These are phyloP conservation scores for Penicillium angulare DNA, from an alignment of 495 filamentous ascomycete species.

Conservation along the genomic window DNA sequence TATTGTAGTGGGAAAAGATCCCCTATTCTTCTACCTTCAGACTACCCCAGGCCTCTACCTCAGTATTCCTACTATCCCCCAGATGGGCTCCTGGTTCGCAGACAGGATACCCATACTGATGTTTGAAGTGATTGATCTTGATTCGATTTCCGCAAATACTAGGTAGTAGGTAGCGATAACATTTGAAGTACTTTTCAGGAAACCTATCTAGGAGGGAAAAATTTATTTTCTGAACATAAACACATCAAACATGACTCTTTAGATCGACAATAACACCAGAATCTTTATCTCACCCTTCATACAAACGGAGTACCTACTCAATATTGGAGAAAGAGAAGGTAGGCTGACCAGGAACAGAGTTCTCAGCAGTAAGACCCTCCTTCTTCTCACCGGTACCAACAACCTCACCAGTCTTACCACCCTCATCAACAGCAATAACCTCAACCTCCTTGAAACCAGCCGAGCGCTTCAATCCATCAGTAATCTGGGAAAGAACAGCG, in stretches of 20 bases:
- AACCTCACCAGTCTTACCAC: slow-evolving; percentile 62
- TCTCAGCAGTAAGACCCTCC: slow-evolving; percentile 57
- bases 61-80: too few species aligned
- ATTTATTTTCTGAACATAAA: slow-evolving; percentile 27
- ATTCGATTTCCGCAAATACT: too few species aligned
- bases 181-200: too few species aligned
- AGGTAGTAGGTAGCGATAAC: too few species aligned
- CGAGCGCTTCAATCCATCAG: slow-evolving; percentile 57
- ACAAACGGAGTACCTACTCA: slow-evolving; percentile 18
- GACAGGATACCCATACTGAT: too few species aligned
- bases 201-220: too few species aligned
- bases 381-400: slow-evolving; percentile 55
- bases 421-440: slow-evolving; percentile 66
- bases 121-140: too few species aligned
- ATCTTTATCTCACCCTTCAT: background rate
- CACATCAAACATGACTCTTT: slow-evolving; percentile 26
- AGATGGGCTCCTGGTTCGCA: too few species aligned
- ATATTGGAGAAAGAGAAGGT: slow-evolving; percentile 79
- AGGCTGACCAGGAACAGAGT: slow-evolving; percentile 75
- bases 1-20: too few species aligned
- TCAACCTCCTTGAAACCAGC: slow-evolving; percentile 63
- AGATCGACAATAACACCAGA: slow-evolving; percentile 5
- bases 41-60: too few species aligned
- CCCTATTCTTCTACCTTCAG: too few species aligned
- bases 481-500: slow-evolving; percentile 60